Evolutionary conservation across 345 rosid genomes (phyloP).

Genomic region (Microcos paniculata): DNA sequence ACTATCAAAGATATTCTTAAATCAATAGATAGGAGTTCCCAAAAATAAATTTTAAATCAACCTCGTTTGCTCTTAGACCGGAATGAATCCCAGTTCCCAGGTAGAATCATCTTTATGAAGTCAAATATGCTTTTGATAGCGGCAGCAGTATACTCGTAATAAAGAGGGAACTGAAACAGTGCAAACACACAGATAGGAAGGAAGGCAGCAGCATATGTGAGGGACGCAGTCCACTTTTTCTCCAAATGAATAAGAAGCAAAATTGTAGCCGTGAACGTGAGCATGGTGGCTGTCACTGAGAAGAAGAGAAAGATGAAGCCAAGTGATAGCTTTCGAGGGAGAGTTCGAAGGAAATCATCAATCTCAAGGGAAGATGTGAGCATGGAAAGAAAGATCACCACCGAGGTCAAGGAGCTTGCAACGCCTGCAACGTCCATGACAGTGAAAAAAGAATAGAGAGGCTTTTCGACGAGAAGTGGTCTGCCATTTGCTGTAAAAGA

Average conservation of each 20-base stretch:
- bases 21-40: too few relatives aligned
- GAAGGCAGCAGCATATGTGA: constrained; percentile 18
- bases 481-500: neutral
- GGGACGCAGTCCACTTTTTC: constrained; percentile 6
- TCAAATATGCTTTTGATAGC: neutral
- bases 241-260: constrained; percentile 16
- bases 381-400: constrained; percentile 30
- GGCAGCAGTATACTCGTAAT: neutral
- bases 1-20: too few relatives aligned
- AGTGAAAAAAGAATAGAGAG: constrained; percentile 26
- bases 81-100: neutral
- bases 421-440: constrained; percentile 22
- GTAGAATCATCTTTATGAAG: neutral
- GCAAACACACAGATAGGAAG: constrained; percentile 21
- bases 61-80: neutral
- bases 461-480: constrained; percentile 11
- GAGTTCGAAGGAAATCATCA: constrained; percentile 2
- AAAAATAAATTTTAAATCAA: neutral
- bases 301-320: constrained; percentile 33
- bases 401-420: constrained; percentile 26
- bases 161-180: constrained; percentile 21
- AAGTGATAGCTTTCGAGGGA: constrained; percentile 19
- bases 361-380: constrained; percentile 19
- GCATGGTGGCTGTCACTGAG: constrained; percentile 20
- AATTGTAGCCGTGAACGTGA: constrained; percentile 20